Conservation (phyloP, 179 eudicot genomes). For the Sideroxylon spinosum region DNA sequence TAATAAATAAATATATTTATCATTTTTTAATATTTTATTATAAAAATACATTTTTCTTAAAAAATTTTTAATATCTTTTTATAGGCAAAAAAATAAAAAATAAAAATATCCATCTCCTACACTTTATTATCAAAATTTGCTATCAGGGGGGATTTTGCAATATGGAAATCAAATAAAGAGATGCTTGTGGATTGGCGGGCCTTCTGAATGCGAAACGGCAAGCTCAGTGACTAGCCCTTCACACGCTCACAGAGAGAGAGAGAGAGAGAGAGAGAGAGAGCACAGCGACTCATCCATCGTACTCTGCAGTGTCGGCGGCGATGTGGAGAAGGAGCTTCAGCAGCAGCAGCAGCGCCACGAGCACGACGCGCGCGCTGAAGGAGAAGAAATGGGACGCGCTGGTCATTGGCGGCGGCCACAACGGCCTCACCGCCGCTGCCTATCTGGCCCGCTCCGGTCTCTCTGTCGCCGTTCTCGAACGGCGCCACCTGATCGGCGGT, state of each 20-base stretch:
- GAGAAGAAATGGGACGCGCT: slow-evolving; percentile 85
- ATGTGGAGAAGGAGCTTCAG: slow-evolving; percentile 56
- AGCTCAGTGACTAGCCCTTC: neutral
- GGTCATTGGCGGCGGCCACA: slow-evolving; percentile 92
- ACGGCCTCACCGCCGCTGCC: slow-evolving; percentile 92
- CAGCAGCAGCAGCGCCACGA: slow-evolving; percentile 24
- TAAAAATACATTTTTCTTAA: too few species aligned
- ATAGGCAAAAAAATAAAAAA: too few species aligned
- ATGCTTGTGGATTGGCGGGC: neutral
- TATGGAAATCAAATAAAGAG: too few species aligned
- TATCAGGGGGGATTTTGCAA: too few species aligned
- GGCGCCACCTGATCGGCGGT: slow-evolving; percentile 86
- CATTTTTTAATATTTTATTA: too few species aligned
- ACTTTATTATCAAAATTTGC: too few species aligned
- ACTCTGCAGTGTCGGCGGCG: neutral
- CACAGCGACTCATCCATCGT: too few species aligned
- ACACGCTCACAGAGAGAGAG: neutral
- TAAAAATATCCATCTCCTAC: too few species aligned
- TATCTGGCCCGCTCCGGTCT: slow-evolving; percentile 87
- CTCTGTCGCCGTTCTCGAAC: slow-evolving; percentile 93
- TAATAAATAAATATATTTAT: too few species aligned
- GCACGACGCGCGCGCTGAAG: slow-evolving; percentile 24
- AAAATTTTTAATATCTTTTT: too few species aligned
- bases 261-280: neutral
- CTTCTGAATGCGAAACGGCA: neutral